A percentile compares a stretch with the other conserved stretches of the same genome.
Evolutionary conservation across 805 yeast species (phyloP).

Genomic region (Spathaspora boniae): DNA sequence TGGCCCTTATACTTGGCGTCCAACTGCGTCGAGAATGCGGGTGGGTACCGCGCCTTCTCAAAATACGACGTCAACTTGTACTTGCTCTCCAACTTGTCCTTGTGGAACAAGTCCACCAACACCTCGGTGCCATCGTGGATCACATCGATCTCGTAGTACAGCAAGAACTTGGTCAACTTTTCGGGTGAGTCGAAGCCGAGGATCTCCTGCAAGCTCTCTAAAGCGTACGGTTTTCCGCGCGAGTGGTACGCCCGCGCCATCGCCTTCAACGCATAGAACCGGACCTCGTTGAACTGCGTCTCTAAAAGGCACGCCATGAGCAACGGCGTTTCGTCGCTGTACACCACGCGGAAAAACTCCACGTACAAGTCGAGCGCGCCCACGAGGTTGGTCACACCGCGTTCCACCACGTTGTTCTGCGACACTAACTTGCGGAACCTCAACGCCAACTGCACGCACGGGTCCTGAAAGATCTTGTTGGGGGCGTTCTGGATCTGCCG

Average conservation of each 20-base stretch:
- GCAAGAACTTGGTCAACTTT: slow-evolving; percentile 54
- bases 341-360: slow-evolving; percentile 56
- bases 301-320: slow-evolving; percentile 73
- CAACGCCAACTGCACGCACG: slow-evolving; percentile 65
- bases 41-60: slow-evolving; percentile 38
- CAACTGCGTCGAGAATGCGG: slow-evolving; percentile 30
- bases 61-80: slow-evolving; percentile 36
- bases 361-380: slow-evolving; percentile 61
- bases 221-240: slow-evolving; percentile 63
- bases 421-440: slow-evolving; percentile 63
- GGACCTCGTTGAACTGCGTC: slow-evolving; percentile 71
- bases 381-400: slow-evolving; percentile 47
- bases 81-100: slow-evolving; percentile 36
- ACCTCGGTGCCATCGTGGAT: slow-evolving; percentile 26
- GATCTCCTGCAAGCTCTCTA: slow-evolving; percentile 41
- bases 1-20: slow-evolving; percentile 22
- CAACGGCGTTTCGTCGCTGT: slow-evolving; percentile 53
- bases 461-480: slow-evolving; percentile 45
- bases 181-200: slow-evolving; percentile 67
- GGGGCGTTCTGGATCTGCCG: slow-evolving; percentile 73
- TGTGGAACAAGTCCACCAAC: slow-evolving; percentile 38
- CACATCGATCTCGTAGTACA: slow-evolving; percentile 57
- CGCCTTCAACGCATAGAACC: slow-evolving; percentile 69
- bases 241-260: slow-evolving; percentile 66
- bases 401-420: slow-evolving; percentile 55